Base-by-base conservation (phyloP, 2,329 filamentous ascomycete species). In the Colletotrichum salicis region DNA sequence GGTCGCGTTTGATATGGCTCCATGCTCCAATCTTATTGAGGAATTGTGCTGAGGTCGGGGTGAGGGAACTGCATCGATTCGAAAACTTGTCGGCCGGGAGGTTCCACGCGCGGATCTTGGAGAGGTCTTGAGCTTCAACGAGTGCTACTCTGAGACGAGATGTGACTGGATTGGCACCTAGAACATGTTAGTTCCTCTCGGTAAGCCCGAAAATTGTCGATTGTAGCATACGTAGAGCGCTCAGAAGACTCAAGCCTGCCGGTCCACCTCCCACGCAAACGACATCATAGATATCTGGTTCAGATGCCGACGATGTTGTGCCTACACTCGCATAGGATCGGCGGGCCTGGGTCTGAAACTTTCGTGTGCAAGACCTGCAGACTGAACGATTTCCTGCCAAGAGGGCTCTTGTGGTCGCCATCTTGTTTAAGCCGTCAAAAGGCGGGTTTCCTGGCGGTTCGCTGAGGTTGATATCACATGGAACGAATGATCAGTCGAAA, bases 21-120 rank as follows among this genome's bases (percentile, higher is more conserved):
- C 96, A 98, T 61, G 93, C 95, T 45, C 96, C 96, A 72, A 97
- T 96, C 5, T 88, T 86, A 78, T 94, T 87, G 74, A 98, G 88
- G 78, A 96, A 98, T 4, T 87, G 88, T n/a, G 94, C 92, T 0
- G 95, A 97, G 0, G 93, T 89, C 0, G 96, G 96, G 0, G 96
- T 99, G 68, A 99, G 87, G 61, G 96, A 98, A 85, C 94, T 97
- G 84, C 96, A 97, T 78, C 96, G 92, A 84, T 99, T 98, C 71
- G 96, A 97, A 84, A 92, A 99, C 76, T 90, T 86, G 64, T 89
- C 88, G 7, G 88, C 81, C 3, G 91, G 89, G 8, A 93, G 89
- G 64, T 89, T 89, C 86, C 92, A 94, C 29, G 88, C 83, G 61
- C 88, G 88, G 64, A 89, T 87, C 77, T 92, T 93, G 75, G 87